These are phyloP conservation scores for Plicaturopsis crispa DNA, from an alignment of 768 basidiomycete genomes.

Conservation along the genomic window DNA sequence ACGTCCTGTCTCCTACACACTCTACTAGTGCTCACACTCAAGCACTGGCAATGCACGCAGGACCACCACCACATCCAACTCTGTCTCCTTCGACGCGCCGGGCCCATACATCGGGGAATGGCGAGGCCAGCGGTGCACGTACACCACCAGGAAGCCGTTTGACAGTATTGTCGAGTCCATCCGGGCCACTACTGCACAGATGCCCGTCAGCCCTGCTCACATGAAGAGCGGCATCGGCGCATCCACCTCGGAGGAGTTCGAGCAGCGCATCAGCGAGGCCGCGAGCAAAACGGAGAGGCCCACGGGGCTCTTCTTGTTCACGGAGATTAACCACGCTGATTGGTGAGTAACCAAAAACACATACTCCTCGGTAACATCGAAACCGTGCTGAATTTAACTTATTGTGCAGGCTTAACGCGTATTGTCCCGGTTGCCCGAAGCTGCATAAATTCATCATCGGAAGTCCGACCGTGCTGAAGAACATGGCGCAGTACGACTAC, in stretches of 20 bases:
- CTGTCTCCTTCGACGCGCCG: background rate
- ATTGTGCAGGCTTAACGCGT: background rate
- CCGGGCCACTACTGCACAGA: background rate
- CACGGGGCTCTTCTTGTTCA: background rate
- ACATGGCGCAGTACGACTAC: background rate
- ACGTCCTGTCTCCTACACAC: no score
- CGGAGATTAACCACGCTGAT: background rate
- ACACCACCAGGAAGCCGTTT: background rate
- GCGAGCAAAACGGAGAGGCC: background rate
- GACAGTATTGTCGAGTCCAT: background rate
- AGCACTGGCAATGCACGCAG: no score
- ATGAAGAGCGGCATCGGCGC: background rate
- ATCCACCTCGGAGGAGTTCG: background rate
- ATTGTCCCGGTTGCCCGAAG: background rate
- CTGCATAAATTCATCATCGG: background rate
- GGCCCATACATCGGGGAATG: background rate
- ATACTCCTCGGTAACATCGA: background rate
- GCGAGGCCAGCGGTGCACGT: background rate
- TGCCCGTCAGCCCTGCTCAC: background rate
- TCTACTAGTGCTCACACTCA: no score
- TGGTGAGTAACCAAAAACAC: background rate
- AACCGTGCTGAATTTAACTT: no score
- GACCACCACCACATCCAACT: no score
- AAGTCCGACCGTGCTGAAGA: background rate
- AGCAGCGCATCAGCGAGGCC: background rate